Percentiles rank a stretch among this genome's conserved stretches.
Evolutionary conservation across 352 stramenopile genomes (phyloP).

Genomic region (Phytophthora sansomeana): DNA sequence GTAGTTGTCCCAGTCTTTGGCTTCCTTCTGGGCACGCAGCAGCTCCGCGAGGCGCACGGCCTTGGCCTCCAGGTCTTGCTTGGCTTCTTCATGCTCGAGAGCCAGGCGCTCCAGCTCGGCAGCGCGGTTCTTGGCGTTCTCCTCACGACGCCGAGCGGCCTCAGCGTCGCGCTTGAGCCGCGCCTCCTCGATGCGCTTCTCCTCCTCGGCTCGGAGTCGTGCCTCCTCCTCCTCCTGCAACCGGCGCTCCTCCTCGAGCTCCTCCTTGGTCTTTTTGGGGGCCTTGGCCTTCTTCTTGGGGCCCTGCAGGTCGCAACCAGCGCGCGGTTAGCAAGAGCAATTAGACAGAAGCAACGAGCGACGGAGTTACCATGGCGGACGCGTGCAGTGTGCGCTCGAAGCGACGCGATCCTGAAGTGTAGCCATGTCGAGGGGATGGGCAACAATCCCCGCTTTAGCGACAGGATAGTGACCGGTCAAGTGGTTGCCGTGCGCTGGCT

Average conservation of each 20-base stretch:
- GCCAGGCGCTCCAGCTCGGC: conserved; percentile 71
- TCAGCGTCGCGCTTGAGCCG: conserved; percentile 65
- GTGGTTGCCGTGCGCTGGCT: conserved; percentile 2
- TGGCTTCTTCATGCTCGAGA: conserved; percentile 59
- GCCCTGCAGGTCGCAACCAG: conserved; percentile 37
- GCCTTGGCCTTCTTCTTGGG: conserved; percentile 85
- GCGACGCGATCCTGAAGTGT: conserved; percentile 31
- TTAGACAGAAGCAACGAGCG: neutral
- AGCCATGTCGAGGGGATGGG: conserved; percentile 19
- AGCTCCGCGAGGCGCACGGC: conserved; percentile 66
- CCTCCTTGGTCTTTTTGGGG: conserved; percentile 84
- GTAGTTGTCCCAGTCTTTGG: conserved; percentile 81
- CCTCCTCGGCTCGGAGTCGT: conserved; percentile 64
- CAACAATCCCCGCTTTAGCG: conserved; percentile 21
- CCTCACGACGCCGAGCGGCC: conserved; percentile 62
- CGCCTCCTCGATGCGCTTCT: conserved; percentile 78
- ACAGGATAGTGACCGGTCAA: conserved; percentile 30
- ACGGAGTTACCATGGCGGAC: conserved; percentile 24
- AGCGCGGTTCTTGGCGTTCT: conserved; percentile 68
- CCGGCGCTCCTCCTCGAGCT: conserved; percentile 78
- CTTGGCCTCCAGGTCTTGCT: conserved; percentile 67
- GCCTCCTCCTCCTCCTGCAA: conserved; percentile 82
- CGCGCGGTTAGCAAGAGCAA: neutral
- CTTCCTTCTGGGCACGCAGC: conserved; percentile 68
- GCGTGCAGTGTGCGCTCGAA: conserved; percentile 11